Base-by-base conservation (phyloP, 2,329 filamentous ascomycete genomes). In the Penicillium sp. region DNA sequence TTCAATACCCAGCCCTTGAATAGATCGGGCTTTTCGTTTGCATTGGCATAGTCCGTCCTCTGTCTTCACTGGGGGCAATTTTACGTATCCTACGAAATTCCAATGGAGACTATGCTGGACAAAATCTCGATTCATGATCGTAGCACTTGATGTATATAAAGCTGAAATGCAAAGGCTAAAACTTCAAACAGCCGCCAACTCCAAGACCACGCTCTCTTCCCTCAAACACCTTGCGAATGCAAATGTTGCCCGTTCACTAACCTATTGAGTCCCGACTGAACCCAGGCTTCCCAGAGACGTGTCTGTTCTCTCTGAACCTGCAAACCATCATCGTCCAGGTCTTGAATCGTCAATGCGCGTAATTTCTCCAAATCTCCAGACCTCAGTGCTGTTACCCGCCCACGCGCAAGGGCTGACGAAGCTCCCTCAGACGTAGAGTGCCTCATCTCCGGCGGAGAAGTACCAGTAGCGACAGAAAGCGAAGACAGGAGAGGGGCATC, bases 201-300 rank as follows among this genome's bases (percentile, higher is more conserved):
- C 47, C 49, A 44, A 4, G 13, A n/a, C 20, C 20, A 33, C 11
- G 25, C 10, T 6, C 14, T 20, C 10, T 20, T 9, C 38, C 4
- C 9, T 22, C 14, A 35, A 42, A 18, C 10, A 9, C 22, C 35
- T 25, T 18, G 28, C 24, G 13, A 35, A 42, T 20, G 38, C 38
- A 42, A 48, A 33, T 42, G 20, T 16, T 33, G 14, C 16, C 33
- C 47, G 24, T 49, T 44, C 38, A 13, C 22, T 14, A 14, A 14
- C 3, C 22, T 10, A 6, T 22, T 40, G 18, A 24, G 47, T 47
- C 61, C 56, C 11, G 70, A 63, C 40, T 72, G 57, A 20, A 73
- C 68, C 72, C 71, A 73, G 31, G 65, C 64, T 56, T 73, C 68
- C 72, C 72, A 74, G 35, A 72, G 51, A 31, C 61, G 54, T 16